A percentile compares a stretch with the other conserved stretches of the same genome.
phyloP scores from a whole-genome alignment of 2,329 filamentous ascomycete genomes.

The Fusarium pilosicola region DNA sequence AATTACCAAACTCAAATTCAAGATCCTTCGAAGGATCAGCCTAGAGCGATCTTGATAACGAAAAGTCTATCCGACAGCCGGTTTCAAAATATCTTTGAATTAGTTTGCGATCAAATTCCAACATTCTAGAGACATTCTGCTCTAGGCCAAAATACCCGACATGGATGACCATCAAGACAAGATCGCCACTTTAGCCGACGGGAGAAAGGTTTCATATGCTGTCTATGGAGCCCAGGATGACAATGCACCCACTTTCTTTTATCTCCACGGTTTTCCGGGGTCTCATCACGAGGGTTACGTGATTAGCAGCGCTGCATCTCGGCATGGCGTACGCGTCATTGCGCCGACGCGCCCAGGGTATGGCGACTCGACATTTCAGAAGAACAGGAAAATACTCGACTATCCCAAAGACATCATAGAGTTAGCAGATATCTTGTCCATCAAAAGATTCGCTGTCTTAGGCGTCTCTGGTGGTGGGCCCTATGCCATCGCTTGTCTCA shows the following conservation, averaged over 20 bases:
- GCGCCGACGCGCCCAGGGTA: constrained; percentile 16
- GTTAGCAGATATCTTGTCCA: neutral
- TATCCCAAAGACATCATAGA: constrained; percentile 10
- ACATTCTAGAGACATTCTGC: neutral
- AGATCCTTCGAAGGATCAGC: neutral
- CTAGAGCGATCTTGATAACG: neutral
- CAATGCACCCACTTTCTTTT: constrained; percentile 11
- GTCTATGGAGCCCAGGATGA: constrained; percentile 14
- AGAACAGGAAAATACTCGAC: constrained; percentile 2
- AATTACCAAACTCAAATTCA: neutral
- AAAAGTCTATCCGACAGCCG: neutral
- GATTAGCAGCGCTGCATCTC: neutral
- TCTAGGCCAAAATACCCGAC: neutral
- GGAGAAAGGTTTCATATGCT: constrained; percentile 17
- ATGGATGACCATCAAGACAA: constrained; percentile 12
- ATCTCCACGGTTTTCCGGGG: constrained; percentile 28
- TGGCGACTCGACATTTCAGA: constrained; percentile 24
- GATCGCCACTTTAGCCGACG: constrained; percentile 12
- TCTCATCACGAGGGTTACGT: constrained; percentile 26
- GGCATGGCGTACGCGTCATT: constrained; percentile 10
- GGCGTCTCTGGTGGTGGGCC: constrained; percentile 27
- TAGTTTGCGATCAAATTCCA: accelerated
- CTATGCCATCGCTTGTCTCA: constrained; percentile 23
- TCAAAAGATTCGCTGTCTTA: neutral
- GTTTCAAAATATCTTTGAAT: neutral